These are phyloP conservation scores for Cerioporus squamosus DNA, from an alignment of 1,284 basidiomycete species.

Conservation along the genomic window DNA sequence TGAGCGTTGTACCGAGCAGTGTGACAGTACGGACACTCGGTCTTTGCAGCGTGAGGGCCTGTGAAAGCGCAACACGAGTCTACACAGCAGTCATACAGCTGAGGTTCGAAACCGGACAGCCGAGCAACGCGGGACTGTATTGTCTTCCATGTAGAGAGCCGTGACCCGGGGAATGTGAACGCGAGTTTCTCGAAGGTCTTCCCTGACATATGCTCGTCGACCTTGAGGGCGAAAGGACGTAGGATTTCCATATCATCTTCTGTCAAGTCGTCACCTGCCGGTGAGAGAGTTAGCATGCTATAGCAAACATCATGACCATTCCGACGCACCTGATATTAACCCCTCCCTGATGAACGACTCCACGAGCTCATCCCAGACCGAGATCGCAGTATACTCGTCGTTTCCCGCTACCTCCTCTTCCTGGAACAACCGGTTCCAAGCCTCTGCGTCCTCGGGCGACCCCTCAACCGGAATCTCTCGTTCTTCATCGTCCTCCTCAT, in stretches of 20 bases:
- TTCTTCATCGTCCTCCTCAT: too few species aligned
- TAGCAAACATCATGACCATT: too few species aligned
- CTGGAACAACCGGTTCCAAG: neutral
- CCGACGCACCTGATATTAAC: neutral
- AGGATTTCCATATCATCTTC: constrained; percentile 17
- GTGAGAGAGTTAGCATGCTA: neutral
- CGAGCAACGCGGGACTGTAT: neutral
- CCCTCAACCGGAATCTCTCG: too few species aligned
- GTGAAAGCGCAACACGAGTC: neutral
- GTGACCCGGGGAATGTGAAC: constrained; percentile 17
- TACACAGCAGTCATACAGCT: constrained; percentile 37
- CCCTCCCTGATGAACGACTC: neutral
- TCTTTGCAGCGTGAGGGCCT: neutral
- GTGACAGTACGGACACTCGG: neutral
- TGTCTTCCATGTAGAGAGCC: constrained; percentile 13
- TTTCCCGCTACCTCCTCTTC: neutral
- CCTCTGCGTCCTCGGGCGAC: neutral
- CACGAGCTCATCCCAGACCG: constrained; percentile 11
- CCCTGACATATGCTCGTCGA: constrained; percentile 23
- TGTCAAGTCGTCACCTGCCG: constrained; percentile 13
- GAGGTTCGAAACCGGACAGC: constrained; percentile 33
- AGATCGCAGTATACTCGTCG: constrained; percentile 7
- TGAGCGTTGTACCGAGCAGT: neutral
- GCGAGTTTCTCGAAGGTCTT: constrained; percentile 22
- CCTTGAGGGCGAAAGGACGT: constrained; percentile 24